Conservation (phyloP, 305 asterid species). For the Caryopteris hybrid region DNA sequence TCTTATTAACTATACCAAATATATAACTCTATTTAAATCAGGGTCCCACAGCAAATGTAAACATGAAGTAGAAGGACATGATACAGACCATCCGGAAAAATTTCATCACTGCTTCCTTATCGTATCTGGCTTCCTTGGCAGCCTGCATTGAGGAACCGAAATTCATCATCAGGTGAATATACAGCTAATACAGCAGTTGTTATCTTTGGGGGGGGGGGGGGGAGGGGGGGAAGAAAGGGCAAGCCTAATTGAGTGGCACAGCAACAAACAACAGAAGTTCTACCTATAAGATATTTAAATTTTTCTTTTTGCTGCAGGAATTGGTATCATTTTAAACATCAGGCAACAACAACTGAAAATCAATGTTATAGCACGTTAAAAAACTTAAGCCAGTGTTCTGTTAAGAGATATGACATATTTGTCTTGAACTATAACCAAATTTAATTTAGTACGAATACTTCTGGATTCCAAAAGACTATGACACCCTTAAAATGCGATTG, state of each 20-base stretch:
- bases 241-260: not conserved
- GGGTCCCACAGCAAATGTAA: no score
- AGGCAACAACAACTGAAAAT: not conserved
- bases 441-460: not conserved
- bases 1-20: constrained; percentile 60
- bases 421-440: not conserved
- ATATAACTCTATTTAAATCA: no score
- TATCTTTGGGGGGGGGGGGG: no score
- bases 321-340: not conserved
- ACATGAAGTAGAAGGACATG: not conserved
- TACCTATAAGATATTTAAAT: not conserved
- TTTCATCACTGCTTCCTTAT: constrained; percentile 85
- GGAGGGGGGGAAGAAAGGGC: no score
- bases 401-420: not conserved
- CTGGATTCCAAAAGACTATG: not conserved
- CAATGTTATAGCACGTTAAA: not conserved
- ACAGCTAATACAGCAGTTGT: no score
- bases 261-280: not conserved
- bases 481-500: not conserved
- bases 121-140: constrained; percentile 85
- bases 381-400: not conserved
- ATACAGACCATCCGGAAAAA: constrained; percentile 75
- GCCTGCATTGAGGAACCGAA: constrained; percentile 35
- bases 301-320: not conserved
- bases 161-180: no score